Evolutionary conservation across 2,329 filamentous ascomycete genomes (phyloP), one percentile per base, ranked within the genome.

Genomic region (Calonectria hongkongensis): DNA sequence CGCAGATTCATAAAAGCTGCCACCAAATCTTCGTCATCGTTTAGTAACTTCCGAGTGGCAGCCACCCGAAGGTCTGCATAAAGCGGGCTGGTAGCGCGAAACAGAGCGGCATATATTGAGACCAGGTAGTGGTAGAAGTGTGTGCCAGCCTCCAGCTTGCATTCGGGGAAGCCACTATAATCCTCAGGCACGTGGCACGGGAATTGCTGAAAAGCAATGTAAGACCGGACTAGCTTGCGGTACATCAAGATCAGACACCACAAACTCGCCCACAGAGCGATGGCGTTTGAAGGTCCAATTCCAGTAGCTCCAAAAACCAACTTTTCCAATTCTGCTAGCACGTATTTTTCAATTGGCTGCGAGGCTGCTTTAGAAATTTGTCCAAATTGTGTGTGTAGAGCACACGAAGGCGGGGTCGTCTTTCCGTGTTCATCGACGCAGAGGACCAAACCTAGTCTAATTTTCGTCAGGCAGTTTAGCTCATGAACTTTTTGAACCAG

Each of bases 231-330:
- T 33, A 80, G 72, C 70, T 80, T 80, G 50, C 79, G 77, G 63
- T 81, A 80, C 77, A 80, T 80, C 39, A 81, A 72, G 15, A 81
- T 80, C 63, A 80, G 71, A 47, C 77, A 81, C 79, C 79, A 80
- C 18, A 81, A 63, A 63, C 77, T 79, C 9, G 79, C 78, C 79
- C 78, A 81, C 8, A 81, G 74, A 16, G 79, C 79, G 28, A 81
- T 76, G 41, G 72, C 74, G 43, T 80, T 81, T 25, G 70, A 73
- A 13, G 77, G 73, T 1, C 79, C 77, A 36, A 79, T 80, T 13
- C 77, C 78, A 27, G 73, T 47, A 15, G 66, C 66, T 2, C 79
- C 79, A 68, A 81, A 80, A n/a, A 80, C 75, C 15, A 80, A 33
- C 36, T 73, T 80, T 45, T 81, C 79, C 18, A 81, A 30, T 50